Base-by-base conservation (phyloP, 192 early-diverging fungal genomes). In the Spinellus fusiger region DNA sequence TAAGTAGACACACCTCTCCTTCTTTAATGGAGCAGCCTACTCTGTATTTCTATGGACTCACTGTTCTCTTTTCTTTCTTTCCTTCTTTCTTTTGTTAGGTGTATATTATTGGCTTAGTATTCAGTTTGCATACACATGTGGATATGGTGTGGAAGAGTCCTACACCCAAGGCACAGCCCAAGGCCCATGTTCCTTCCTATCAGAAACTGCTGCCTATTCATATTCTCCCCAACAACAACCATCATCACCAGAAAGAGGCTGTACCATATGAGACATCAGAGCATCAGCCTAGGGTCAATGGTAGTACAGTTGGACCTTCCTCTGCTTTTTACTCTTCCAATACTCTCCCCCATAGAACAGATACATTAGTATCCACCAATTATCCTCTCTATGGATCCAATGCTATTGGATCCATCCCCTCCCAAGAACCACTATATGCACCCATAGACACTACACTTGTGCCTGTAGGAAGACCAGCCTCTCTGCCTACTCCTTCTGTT, bases 81-180 rank as follows among this genome's bases (percentile, higher is more conserved):
- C 60, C 16, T 3, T n/a, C n/a, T n/a, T n/a, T n/a, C n/a, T n/a
- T 29, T 18, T 16, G 48, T 38, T 56, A 89, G 59, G 84, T 91
- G 29, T 98, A 98, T 66, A 67, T 87, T 38, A 86, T 95, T 60
- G 96, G 93, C 29, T 80, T 98, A 54, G 87, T 85, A 81, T 98
- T 97, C 59, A 93, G 92, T 54, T 84, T 98, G 23, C 82, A 88
- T 52, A 98, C 96, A 0, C 96, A 98, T 64, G 87, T 89, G 32
- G 80, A 88, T 56, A 83, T 80, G 61, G 78, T 90, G 18, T 84
- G 86, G 77, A 83, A 88, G 61, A 80, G 81, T 3, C 69, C 78
- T 55, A 76, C 81, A 37, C 78, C 73, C 3, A 44, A 44, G 10
- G 40, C 40, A 3, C 40, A 12, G 15, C 13, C 13, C 3, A 12